phyloP scores from a whole-genome alignment of 2,329 filamentous ascomycete species.

The Septoria petroselini region DNA sequence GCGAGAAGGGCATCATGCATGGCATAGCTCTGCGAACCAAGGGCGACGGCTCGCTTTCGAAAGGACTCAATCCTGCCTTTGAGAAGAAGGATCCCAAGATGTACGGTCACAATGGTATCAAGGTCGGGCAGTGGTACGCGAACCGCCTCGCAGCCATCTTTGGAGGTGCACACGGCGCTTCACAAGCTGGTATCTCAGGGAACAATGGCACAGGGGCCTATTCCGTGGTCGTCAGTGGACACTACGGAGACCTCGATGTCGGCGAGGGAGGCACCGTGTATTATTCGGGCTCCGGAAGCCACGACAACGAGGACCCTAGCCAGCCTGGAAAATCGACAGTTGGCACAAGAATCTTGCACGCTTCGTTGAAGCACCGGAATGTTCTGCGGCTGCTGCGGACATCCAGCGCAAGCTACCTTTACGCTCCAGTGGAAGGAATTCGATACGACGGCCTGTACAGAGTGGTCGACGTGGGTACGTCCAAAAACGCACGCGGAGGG shows the following conservation, averaged over 20 bases:
- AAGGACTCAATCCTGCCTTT: constrained; percentile 16
- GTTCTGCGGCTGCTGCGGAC: constrained; percentile 30
- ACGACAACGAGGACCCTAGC: constrained; percentile 28
- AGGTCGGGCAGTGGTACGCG: constrained; percentile 29
- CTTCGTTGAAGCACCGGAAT: constrained; percentile 12
- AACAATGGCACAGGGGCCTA: constrained; percentile 25
- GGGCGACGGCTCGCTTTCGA: constrained; percentile 4
- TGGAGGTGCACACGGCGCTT: constrained; percentile 30
- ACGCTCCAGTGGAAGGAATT: constrained; percentile 22
- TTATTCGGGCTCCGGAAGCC: constrained; percentile 30
- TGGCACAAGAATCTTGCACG: constrained; percentile 24
- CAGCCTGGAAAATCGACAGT: constrained; percentile 16
- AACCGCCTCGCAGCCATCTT: constrained; percentile 28
- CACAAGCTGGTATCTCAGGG: constrained; percentile 28
- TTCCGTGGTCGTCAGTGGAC: constrained; percentile 28
- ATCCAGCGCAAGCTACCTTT: constrained; percentile 14
- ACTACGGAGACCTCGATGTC: constrained; percentile 29
- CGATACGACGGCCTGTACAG: constrained; percentile 33
- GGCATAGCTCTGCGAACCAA: constrained; percentile 21
- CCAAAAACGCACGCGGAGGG: constrained; percentile 28
- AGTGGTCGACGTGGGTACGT: constrained; percentile 14
- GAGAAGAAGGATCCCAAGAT: constrained; percentile 22
- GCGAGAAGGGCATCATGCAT: constrained; percentile 31
- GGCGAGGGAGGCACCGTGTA: constrained; percentile 27
- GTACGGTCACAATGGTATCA: constrained; percentile 29